Percentiles rank a stretch among this genome's conserved stretches.
These are phyloP conservation scores for Corymbia citriodora DNA, from an alignment of 441 rosid genomes.

Conservation along the genomic window DNA sequence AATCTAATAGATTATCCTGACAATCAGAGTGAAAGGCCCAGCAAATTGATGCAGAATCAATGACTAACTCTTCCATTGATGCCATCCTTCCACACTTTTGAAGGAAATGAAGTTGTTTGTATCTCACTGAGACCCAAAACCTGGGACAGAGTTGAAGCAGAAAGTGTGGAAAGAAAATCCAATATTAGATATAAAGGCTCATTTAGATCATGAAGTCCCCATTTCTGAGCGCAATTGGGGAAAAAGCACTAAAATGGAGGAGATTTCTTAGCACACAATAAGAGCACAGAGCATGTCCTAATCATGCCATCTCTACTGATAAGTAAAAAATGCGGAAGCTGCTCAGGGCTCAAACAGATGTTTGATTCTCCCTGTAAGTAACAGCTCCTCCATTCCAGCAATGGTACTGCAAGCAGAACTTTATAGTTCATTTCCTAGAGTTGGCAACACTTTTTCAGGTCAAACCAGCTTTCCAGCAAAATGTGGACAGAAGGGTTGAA, in stretches of 20 bases:
- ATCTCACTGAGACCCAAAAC: constrained; percentile 86
- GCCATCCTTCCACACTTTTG: constrained; percentile 59
- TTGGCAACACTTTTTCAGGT: not conserved
- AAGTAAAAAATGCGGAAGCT: not conserved
- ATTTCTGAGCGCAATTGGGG: not conserved
- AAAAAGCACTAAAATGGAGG: not conserved
- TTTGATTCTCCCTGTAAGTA: not conserved
- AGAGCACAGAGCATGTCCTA: not conserved
- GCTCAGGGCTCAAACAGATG: not conserved
- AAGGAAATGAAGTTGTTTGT: constrained; percentile 53
- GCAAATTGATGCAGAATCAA: constrained; percentile 61
- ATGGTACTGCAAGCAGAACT: not conserved
- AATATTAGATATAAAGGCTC: not conserved
- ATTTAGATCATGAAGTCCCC: not conserved
- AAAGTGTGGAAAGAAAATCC: constrained; percentile 12
- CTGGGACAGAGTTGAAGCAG: constrained; percentile 21
- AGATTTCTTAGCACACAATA: not conserved
- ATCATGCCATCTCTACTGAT: not conserved
- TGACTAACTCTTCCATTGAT: constrained; percentile 56
- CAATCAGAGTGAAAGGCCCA: constrained; percentile 98
- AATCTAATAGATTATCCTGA: constrained; percentile 65
- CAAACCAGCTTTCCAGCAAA: not conserved
- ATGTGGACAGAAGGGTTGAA: not conserved
- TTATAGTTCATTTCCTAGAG: not conserved
- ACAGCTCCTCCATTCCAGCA: not conserved